Percentiles rank a stretch among this genome's conserved stretches.
phyloP scores from a whole-genome alignment of 1,284 basidiomycete species.

The Chalciporus sp. region DNA sequence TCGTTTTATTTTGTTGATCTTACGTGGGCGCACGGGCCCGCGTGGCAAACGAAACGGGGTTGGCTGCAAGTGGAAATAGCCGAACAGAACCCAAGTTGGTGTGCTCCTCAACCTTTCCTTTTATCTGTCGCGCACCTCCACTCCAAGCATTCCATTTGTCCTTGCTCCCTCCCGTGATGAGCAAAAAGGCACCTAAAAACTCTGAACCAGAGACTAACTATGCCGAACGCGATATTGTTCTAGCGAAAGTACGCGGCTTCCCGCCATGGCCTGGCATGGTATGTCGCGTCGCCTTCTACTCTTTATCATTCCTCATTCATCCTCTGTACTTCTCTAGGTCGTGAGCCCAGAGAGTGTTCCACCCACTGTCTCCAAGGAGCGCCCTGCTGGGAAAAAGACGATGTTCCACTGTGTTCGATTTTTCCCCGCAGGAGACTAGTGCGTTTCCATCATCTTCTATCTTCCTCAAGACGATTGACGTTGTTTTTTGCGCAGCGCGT shows the following conservation, averaged over 20 bases:
- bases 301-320: conserved; percentile 6
- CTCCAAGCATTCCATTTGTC: conserved; percentile 20
- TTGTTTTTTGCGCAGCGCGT: conserved; percentile 58
- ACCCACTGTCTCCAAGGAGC: conserved; percentile 62
- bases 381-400: conserved; percentile 69
- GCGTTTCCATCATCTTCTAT: conserved; percentile 40
- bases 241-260: conserved; percentile 92
- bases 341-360: conserved; percentile 73
- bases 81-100: conserved; percentile 40
- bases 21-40: conserved; percentile 42
- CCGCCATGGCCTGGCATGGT: conserved; percentile 93
- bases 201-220: conserved; percentile 50
- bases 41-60: conserved; percentile 41
- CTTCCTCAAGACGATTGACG: conserved; percentile 16
- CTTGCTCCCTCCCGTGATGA: conserved; percentile 42
- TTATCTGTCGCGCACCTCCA: conserved; percentile 38
- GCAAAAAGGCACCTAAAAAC: conserved; percentile 58
- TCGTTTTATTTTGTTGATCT: conserved; percentile 40
- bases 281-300: conserved; percentile 40
- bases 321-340: conserved; percentile 50
- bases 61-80: conserved; percentile 42
- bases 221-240: conserved; percentile 77
- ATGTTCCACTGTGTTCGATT: conserved; percentile 81
- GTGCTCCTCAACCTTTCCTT: conserved; percentile 43
- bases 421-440: conserved; percentile 94